Evolutionary conservation across 139 green algal species (phyloP), one percentile per base, ranked within the genome.

Genomic region (Choricystis sp.): DNA sequence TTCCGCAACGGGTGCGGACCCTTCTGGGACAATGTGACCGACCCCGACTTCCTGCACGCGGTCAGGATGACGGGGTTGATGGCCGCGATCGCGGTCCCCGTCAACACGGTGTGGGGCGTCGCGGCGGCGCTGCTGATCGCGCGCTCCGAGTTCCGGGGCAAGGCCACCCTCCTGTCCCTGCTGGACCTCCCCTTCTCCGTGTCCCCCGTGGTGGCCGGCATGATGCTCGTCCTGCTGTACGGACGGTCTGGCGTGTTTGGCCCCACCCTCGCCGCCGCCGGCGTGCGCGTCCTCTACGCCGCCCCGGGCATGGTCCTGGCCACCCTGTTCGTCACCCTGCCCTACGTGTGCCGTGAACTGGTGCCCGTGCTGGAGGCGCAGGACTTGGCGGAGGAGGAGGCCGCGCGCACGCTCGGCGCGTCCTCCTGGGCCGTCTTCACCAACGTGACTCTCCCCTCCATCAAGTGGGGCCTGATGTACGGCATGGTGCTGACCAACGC

Each of bases 171-270:
- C 48, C 74, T 92, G 40, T 81, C 73, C 1, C 58, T 94, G 56
- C 80, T 95, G 55, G 87, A 95, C 75, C 66, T 95, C 49, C 87
- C 87, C 56, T 95, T 95, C 78, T 83, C 72, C 70, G 92, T 95
- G 57, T 89, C 80, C 0, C 86, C 86, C 1, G 86, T 94, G 22
- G 25, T 57, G 30, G 67, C 76, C 56, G 75, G 77, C 58, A 74
- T 93, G 61, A 90, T 94, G 87, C 79, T 94, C 58, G 82, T 89
- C 66, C 74, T 95, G 65, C 75, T 95, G 66, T 95, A 92, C 72
- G 87, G 87, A n/a, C 72, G 86, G 23, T 72, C 80, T 19, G 87
- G 87, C 58, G 86, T 85, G 77, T 95, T 95, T 74, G 85, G 79
- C 19, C 80, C 79, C 3, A 16, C 40, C 2, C 52, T 87, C 28